Evolutionary conservation across 306 rosid genomes (phyloP).

Genomic region (Ammopiptanthus mongolicus): DNA sequence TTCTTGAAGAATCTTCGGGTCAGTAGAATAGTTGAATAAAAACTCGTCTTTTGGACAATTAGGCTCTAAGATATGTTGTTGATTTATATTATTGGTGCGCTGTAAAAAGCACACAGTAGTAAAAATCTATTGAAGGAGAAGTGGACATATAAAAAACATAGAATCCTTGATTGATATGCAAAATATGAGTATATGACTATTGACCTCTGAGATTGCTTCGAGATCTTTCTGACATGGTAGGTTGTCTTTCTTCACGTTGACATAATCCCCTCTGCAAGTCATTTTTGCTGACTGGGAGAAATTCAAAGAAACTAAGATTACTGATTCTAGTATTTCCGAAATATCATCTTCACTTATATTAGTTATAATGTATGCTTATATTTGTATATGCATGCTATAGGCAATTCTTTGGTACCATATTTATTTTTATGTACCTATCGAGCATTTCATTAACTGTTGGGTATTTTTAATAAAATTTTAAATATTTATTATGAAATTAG

Average conservation of each 20-base stretch:
- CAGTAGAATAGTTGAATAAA: too few relatives aligned
- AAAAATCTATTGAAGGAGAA: neutral
- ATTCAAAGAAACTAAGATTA: neutral
- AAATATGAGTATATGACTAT: neutral
- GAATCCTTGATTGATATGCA: neutral
- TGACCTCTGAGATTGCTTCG: constrained; percentile 22
- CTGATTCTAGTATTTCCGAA: neutral
- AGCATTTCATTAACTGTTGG: too few relatives aligned
- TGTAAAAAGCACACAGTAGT: neutral
- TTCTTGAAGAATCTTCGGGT: neutral
- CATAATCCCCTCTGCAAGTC: constrained; percentile 28
- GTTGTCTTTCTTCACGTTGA: neutral
- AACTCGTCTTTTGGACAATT: neutral
- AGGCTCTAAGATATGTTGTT: neutral
- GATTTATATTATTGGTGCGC: neutral
- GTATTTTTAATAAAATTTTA: too few relatives aligned
- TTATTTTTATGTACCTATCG: too few relatives aligned
- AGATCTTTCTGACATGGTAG: constrained; percentile 24
- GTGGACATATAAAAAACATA: neutral
- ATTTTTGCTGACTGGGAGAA: constrained; percentile 18
- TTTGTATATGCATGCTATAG: too few relatives aligned
- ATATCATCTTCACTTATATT: neutral
- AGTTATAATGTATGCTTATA: too few relatives aligned
- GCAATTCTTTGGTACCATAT: too few relatives aligned
- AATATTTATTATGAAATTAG: too few relatives aligned